Evolutionary conservation across 352 stramenopile genomes (phyloP).

Genomic region (Phytophthora boehmeriae): DNA sequence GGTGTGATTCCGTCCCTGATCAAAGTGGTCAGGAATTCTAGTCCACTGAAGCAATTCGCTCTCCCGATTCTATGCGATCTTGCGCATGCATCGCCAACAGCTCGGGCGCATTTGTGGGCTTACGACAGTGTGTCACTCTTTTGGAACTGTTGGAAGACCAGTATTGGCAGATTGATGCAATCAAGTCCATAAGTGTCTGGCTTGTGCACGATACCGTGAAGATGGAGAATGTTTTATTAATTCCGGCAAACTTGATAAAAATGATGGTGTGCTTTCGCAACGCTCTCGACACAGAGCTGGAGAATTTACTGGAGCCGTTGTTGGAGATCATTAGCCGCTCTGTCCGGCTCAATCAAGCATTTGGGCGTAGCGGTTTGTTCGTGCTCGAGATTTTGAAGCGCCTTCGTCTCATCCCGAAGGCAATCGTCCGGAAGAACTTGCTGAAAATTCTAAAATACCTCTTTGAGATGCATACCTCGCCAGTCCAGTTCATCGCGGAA

Average conservation of each 20-base stretch:
- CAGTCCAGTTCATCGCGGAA: constrained; percentile 87
- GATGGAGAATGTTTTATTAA: constrained; percentile 81
- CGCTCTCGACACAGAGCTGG: constrained; percentile 72
- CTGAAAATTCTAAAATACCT: constrained; percentile 93
- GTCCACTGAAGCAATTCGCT: constrained; percentile 92
- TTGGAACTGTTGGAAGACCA: constrained; percentile 88
- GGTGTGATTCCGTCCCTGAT: constrained; percentile 92
- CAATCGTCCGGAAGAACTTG: constrained; percentile 90
- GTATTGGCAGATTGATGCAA: constrained; percentile 90
- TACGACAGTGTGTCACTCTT: constrained; percentile 87
- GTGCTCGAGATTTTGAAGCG: constrained; percentile 85
- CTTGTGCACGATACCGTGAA: constrained; percentile 84
- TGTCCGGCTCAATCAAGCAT: constrained; percentile 81
- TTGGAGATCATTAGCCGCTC: constrained; percentile 83
- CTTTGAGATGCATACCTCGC: constrained; percentile 87
- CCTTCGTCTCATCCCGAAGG: constrained; percentile 81
- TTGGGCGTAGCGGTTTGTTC: constrained; percentile 86
- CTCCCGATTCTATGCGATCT: constrained; percentile 93
- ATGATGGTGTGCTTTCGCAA: constrained; percentile 75
- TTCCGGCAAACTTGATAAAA: constrained; percentile 68
- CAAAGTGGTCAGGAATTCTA: constrained; percentile 82
- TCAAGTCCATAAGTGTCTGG: constrained; percentile 90
- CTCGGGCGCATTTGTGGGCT: constrained; percentile 85
- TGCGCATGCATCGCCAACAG: constrained; percentile 86
- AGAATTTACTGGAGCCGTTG: constrained; percentile 81